phyloP scores from a whole-genome alignment of 2,329 filamentous ascomycete genomes.

The Aspergillus flavus region DNA sequence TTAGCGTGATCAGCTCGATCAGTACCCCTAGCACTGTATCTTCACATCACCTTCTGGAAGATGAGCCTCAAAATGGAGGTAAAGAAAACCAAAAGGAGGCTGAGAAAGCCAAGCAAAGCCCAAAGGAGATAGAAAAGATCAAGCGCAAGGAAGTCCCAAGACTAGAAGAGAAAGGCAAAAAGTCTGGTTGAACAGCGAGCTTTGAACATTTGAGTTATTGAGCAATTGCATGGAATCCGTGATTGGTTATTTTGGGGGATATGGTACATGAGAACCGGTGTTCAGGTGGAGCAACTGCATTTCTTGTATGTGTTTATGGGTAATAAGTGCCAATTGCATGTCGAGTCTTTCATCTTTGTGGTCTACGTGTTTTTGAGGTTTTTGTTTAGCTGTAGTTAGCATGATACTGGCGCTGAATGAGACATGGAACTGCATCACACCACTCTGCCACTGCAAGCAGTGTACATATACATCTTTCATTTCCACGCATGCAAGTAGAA shows the following conservation, averaged over 20 bases:
- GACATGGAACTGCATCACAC: not conserved
- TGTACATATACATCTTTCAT: not conserved
- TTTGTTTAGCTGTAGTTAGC: not conserved
- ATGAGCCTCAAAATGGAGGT: not conserved
- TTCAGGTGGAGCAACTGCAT: not conserved
- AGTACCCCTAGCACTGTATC: slow-evolving; percentile 23
- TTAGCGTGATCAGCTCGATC: slow-evolving; percentile 24
- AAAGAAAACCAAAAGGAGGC: not conserved
- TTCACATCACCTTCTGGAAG: slow-evolving; percentile 6
- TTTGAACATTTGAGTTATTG: not conserved
- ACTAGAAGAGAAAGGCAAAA: slow-evolving; percentile 6
- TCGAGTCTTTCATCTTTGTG: not conserved
- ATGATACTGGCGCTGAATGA: not conserved
- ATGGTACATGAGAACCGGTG: not conserved
- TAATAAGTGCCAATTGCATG: not conserved
- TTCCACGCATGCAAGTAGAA: not conserved
- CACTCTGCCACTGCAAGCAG: not conserved
- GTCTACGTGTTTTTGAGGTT: not conserved
- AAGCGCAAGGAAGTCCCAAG: slow-evolving; percentile 7
- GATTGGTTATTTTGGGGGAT: not conserved
- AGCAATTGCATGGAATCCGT: not conserved
- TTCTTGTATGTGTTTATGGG: not conserved
- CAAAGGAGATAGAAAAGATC: not conserved
- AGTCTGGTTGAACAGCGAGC: not conserved
- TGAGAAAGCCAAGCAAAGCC: not conserved